Evolutionary conservation across 164 flowering plant species (phyloP).

Genomic region (Vitis amurensis): DNA sequence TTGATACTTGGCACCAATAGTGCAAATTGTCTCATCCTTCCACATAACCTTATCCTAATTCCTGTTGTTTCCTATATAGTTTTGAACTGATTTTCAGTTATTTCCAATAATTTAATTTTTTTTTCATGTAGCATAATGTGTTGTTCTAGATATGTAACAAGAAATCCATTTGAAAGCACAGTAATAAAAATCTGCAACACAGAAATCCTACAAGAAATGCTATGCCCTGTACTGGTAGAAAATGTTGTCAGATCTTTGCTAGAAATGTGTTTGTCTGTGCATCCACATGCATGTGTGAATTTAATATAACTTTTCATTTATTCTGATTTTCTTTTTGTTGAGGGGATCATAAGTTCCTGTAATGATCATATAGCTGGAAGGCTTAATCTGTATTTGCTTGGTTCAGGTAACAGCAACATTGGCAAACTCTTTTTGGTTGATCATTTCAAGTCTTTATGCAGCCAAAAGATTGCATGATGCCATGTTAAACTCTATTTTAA

Average conservation of each 20-base stretch:
- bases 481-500: constrained; percentile 73
- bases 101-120: neutral
- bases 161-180: neutral
- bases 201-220: neutral
- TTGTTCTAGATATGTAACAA: neutral
- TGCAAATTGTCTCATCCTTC: neutral
- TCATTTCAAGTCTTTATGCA: constrained; percentile 82
- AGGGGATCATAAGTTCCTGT: no score
- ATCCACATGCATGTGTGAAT: no score
- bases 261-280: no score
- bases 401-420: constrained; percentile 81
- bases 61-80: neutral
- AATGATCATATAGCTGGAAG: no score
- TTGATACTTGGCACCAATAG: neutral
- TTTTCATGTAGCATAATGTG: neutral
- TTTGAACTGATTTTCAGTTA: neutral
- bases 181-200: neutral
- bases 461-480: constrained; percentile 82
- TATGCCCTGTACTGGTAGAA: neutral
- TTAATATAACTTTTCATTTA: no score
- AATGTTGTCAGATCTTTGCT: neutral
- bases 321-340: no score
- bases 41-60: neutral
- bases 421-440: constrained; percentile 83
- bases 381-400: constrained; percentile 4